Percentiles rank a stretch among this genome's conserved stretches.
Evolutionary conservation across 2,329 filamentous ascomycete species (phyloP).

Genomic region (Sporothrix inflata): DNA sequence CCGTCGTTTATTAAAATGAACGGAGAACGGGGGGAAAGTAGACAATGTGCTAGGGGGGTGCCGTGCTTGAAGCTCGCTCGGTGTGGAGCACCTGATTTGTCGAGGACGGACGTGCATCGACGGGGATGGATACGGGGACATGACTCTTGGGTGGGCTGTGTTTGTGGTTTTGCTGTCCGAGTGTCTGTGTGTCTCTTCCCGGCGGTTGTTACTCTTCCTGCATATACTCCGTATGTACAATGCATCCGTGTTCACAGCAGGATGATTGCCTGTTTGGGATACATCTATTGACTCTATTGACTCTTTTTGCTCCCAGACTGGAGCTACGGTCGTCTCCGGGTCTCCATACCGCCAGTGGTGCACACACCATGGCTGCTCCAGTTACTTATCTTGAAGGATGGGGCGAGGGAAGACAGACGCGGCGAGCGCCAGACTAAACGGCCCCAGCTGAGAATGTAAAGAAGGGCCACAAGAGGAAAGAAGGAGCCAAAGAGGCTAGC

Average conservation of each 20-base stretch:
- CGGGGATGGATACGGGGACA: not conserved
- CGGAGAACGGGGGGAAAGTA: not conserved
- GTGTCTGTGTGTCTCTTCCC: not conserved
- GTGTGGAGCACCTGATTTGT: not conserved
- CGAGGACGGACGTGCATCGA: not conserved
- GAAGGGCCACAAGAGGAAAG: not conserved
- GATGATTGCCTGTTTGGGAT: conserved; percentile 3
- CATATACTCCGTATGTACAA: not conserved
- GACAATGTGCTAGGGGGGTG: not conserved
- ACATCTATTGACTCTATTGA: not conserved
- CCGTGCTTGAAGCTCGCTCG: not conserved
- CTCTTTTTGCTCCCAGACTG: not conserved
- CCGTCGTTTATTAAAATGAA: conserved; percentile 9
- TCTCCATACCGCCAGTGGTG: not conserved
- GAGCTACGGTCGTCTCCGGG: not conserved
- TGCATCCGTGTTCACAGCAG: not conserved
- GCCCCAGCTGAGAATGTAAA: conserved; percentile 5
- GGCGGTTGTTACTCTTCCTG: not conserved
- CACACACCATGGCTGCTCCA: not conserved
- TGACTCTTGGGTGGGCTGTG: not conserved
- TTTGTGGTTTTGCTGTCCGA: not conserved
- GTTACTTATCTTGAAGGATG: conserved; percentile 13
- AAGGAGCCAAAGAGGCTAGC: not conserved
- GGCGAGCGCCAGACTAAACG: not conserved
- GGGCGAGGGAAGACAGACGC: not conserved